These are phyloP conservation scores for Beauveria sp. DNA, from an alignment of 2,329 filamentous ascomycete genomes.

Conservation along the genomic window DNA sequence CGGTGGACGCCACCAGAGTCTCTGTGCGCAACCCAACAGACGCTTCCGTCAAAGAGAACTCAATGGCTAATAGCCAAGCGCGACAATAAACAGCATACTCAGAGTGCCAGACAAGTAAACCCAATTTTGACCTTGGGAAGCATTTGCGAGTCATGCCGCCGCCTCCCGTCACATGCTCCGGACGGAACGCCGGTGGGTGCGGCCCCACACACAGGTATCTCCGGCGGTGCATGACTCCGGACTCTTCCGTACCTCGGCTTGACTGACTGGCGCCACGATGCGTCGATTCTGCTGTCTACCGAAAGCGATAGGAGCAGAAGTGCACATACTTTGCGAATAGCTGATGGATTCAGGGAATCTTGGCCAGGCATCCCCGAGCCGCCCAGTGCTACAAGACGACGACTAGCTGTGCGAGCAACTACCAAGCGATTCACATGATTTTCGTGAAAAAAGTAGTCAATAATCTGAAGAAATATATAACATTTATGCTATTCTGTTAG, in stretches of 20 bases:
- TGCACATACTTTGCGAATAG: too few species aligned
- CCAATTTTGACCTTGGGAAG: too few species aligned
- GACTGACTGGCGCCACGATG: neutral
- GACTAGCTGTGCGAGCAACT: too few species aligned
- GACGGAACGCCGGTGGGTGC: neutral
- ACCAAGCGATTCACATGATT: neutral
- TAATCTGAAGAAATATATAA: conserved; percentile 19
- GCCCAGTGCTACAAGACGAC: too few species aligned
- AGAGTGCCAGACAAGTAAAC: too few species aligned
- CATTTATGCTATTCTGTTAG: conserved; percentile 31
- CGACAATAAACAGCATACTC: neutral
- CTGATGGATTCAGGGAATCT: neutral
- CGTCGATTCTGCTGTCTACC: too few species aligned
- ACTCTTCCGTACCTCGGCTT: neutral
- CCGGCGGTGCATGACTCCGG: neutral
- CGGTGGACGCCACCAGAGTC: neutral
- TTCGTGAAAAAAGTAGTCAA: too few species aligned
- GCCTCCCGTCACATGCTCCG: neutral
- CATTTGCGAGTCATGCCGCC: neutral
- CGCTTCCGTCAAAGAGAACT: neutral
- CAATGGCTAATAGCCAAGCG: neutral
- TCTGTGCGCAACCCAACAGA: neutral
- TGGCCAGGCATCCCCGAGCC: too few species aligned
- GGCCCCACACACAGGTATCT: neutral
- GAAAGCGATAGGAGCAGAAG: neutral